These are phyloP conservation scores for Penicillium sp. DNA, from an alignment of 2,329 filamentous ascomycete genomes.

Conservation along the genomic window DNA sequence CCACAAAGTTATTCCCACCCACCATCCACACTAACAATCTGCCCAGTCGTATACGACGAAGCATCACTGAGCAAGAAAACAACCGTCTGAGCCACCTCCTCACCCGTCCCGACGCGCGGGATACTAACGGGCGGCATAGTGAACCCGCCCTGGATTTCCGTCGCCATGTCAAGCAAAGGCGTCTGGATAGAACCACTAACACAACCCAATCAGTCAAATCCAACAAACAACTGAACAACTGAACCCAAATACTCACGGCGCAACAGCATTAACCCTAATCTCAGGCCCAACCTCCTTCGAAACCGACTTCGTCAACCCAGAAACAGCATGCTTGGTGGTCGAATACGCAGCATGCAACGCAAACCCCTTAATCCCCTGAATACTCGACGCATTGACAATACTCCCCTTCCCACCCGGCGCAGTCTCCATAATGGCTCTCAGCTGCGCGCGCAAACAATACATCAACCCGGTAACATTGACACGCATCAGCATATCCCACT, in stretches of 20 bases:
- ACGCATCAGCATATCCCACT: conserved; percentile 38
- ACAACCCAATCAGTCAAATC: conserved; percentile 1
- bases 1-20: conserved; percentile 30
- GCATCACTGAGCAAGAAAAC: conserved; percentile 43
- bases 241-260: conserved; percentile 29
- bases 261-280: conserved; percentile 38
- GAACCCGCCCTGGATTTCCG: conserved; percentile 18
- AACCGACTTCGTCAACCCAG: conserved; percentile 31
- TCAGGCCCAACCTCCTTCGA: conserved; percentile 31
- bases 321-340: conserved; percentile 29
- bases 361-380: conserved; percentile 35
- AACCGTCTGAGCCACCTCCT: conserved; percentile 39
- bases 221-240: not conserved
- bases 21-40: conserved; percentile 41
- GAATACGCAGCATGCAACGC: conserved; percentile 26
- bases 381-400: conserved; percentile 48
- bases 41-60: conserved; percentile 41
- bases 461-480: conserved; percentile 45
- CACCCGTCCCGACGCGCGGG: conserved; percentile 24
- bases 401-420: conserved; percentile 34
- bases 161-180: conserved; percentile 24
- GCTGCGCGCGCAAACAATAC: conserved; percentile 45
- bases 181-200: conserved; percentile 29
- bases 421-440: conserved; percentile 34
- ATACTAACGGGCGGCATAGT: conserved; percentile 17